Evolutionary conservation across 169 alveolate genomes (phyloP).

Genomic region (Plasmodium gaboni): DNA sequence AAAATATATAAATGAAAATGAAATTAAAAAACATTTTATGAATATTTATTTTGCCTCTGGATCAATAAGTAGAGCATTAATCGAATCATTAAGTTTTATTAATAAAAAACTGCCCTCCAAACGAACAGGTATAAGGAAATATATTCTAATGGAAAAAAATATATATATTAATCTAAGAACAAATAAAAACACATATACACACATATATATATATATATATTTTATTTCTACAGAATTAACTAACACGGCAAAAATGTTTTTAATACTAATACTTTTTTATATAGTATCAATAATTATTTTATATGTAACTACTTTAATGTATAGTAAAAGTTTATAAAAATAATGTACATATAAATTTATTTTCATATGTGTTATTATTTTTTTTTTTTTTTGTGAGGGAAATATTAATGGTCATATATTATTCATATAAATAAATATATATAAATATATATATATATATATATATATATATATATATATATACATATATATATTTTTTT

Average conservation of each 20-base stretch:
- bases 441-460: too few relatives aligned
- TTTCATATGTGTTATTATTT: background rate
- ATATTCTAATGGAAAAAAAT: background rate
- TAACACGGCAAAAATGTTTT: slow-evolving; percentile 72
- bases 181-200: background rate
- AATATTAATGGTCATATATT: background rate
- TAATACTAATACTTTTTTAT: slow-evolving; percentile 54
- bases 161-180: background rate
- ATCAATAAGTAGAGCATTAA: slow-evolving; percentile 57
- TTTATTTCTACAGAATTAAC: slow-evolving; percentile 38
- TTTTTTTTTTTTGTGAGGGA: slow-evolving; percentile 14
- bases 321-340: slow-evolving; percentile 20
- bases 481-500: too few relatives aligned
- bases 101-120: slow-evolving; percentile 55
- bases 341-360: background rate
- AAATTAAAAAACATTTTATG: slow-evolving; percentile 51
- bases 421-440: too few relatives aligned
- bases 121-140: slow-evolving; percentile 38
- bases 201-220: slow-evolving; percentile 8
- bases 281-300: slow-evolving; percentile 56
- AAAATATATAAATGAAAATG: slow-evolving; percentile 45
- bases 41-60: slow-evolving; percentile 65
- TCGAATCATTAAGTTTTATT: slow-evolving; percentile 40
- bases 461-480: too few relatives aligned
- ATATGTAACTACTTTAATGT: slow-evolving; percentile 45